phyloP scores from a whole-genome alignment of 106 monocot genomes.

The Agapanthus africanus region DNA sequence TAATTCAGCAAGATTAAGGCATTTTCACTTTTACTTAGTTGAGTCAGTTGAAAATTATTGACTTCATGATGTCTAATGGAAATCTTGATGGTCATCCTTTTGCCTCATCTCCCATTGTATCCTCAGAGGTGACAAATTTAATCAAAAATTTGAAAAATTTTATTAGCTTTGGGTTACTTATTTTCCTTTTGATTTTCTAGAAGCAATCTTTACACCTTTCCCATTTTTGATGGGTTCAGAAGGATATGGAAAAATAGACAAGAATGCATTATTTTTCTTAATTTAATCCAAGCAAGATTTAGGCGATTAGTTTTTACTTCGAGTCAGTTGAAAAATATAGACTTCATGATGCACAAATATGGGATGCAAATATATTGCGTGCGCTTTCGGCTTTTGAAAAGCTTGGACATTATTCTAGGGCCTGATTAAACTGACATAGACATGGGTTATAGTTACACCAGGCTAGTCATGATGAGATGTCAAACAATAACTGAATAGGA shows the following conservation, averaged over 20 bases:
- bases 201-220: not conserved
- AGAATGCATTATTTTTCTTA: not conserved
- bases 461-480: too few relatives aligned
- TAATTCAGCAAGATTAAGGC: too few relatives aligned
- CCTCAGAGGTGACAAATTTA: too few relatives aligned
- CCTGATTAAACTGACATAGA: too few relatives aligned
- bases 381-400: too few relatives aligned
- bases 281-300: not conserved
- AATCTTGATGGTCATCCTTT: slow-evolving; percentile 21
- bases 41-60: too few relatives aligned
- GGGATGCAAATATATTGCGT: too few relatives aligned
- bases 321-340: not conserved
- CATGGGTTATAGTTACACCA: too few relatives aligned
- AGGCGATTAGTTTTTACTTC: not conserved
- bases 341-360: not conserved
- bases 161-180: not conserved
- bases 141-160: not conserved
- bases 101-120: slow-evolving; percentile 20
- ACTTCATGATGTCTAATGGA: slow-evolving; percentile 43
- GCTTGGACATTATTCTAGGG: too few relatives aligned
- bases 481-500: too few relatives aligned
- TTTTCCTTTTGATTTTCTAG: not conserved
- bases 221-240: not conserved
- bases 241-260: slow-evolving; percentile 3
- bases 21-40: too few relatives aligned